A percentile compares a stretch with the other conserved stretches of the same genome.
phyloP scores from a whole-genome alignment of 352 stramenopile genomes.

The Blastocystis sp. region DNA sequence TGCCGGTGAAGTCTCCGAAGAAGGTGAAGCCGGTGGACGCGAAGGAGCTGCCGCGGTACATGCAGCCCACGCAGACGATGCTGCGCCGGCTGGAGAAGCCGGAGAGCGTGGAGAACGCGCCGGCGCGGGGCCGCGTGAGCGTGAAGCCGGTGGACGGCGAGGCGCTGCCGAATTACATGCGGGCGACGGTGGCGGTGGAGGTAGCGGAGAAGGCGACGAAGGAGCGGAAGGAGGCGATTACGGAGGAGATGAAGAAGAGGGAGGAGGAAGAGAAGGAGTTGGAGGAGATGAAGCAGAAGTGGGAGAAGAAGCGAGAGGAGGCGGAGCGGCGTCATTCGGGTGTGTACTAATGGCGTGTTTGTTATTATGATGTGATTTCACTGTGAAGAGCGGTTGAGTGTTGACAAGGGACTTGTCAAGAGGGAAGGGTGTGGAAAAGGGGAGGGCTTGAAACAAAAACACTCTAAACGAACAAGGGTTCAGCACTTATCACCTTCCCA shows the following conservation, averaged over 20 bases:
- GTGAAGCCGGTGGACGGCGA: not conserved
- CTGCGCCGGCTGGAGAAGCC: not conserved
- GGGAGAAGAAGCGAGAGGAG: not conserved
- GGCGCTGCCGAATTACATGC: not conserved
- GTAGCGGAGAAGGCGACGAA: not conserved
- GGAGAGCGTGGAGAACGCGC: not conserved
- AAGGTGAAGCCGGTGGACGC: not conserved
- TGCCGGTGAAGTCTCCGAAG: not conserved
- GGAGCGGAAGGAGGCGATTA: not conserved
- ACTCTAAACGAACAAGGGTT: constrained; percentile 50
- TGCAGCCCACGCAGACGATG: not conserved
- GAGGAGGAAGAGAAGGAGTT: not conserved
- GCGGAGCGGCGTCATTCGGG: not conserved
- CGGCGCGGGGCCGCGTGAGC: too few species aligned
- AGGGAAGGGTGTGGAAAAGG: not conserved
- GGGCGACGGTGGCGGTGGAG: not conserved
- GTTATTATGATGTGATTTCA: not conserved
- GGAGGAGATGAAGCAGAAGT: not conserved
- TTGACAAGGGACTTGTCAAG: too few species aligned
- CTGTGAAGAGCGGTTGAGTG: too few species aligned
- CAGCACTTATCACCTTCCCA: constrained; percentile 2
- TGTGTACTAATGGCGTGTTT: not conserved
- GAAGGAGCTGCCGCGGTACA: not conserved
- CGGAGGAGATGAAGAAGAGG: not conserved
- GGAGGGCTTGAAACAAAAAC: not conserved